Evolutionary conservation across 805 yeast genomes (phyloP).

Genomic region (Pichia scutulata): DNA sequence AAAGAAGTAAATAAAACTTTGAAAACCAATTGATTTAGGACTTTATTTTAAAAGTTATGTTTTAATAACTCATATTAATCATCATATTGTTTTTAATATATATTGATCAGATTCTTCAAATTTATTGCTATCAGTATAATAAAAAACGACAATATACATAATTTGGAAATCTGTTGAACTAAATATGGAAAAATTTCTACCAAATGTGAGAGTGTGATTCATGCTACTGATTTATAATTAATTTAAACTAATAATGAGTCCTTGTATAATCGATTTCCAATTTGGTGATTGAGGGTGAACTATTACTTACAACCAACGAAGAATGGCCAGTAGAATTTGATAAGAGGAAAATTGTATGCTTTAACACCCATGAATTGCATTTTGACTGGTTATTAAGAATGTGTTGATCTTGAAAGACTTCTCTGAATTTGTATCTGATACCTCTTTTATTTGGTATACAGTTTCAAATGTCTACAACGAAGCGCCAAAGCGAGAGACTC

Average conservation of each 20-base stretch:
- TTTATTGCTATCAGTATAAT: too few relatives aligned
- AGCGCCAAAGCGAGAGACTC: background rate
- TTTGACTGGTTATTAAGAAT: conserved; percentile 4
- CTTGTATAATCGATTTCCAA: background rate
- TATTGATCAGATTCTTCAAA: too few relatives aligned
- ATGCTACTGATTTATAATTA: background rate
- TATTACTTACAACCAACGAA: conserved; percentile 66
- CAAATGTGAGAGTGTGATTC: too few relatives aligned
- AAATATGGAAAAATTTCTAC: too few relatives aligned
- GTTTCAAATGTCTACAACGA: background rate
- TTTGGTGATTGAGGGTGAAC: background rate
- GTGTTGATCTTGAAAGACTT: background rate
- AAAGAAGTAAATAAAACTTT: background rate
- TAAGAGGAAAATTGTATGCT: conserved; percentile 30
- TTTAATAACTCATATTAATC: too few relatives aligned
- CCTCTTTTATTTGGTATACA: too few relatives aligned
- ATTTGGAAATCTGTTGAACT: too few relatives aligned
- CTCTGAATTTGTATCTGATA: too few relatives aligned
- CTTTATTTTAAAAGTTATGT: too few relatives aligned
- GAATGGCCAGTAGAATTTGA: conserved; percentile 83
- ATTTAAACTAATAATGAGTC: background rate
- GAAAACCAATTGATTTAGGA: background rate
- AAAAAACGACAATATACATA: too few relatives aligned
- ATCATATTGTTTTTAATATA: too few relatives aligned
- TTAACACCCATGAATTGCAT: conserved; percentile 30